Evolutionary conservation across 768 basidiomycete species (phyloP), one percentile per base, ranked within the genome.

Genomic region (Rhizopogon rudus): DNA sequence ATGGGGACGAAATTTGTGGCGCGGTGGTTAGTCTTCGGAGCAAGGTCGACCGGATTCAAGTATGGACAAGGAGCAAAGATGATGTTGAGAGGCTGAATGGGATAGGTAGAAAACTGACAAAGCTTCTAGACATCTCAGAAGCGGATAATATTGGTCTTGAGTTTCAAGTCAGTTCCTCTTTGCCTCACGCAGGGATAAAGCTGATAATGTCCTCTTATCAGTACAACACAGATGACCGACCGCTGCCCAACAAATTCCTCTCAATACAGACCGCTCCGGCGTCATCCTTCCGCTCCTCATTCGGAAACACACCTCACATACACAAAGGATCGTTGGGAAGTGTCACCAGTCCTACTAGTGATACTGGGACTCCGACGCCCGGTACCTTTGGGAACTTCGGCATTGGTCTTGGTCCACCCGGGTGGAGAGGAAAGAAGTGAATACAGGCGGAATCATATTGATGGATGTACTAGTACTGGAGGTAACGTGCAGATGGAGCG

Each of bases 161-260:
- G 69, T 95, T 94, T 75, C 91, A 95, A 80, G 91, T 92, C 55
- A 37, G 80, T 66, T 5, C 44, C 42, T 53, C 51, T 35, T 16
- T 5, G 39, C 16, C 39, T 51, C 35, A 40, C 49, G 40, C 22
- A 42, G 44, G 42, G 40, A 39, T 17, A 17, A 52, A 52, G 25
- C 46, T 45, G 22, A 50, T 28, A 3, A 42, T 37, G 16, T 14
- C 44, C 10, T 35, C 9, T 14, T 44, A 25, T 16, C 63, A 92
- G 88, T 93, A 84, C 61, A 92, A 94, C 66, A 89, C 84, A n/a
- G 92, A 93, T 53, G 91, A 93, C 61, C 80, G 88, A 29, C 91
- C 92, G 1, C 78, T 81, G 5, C 82, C 83, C 0, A 88, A 88
- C 71, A 92, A 90, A 66, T 94, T 92, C 73, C 72, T 93, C 28